phyloP scores from a whole-genome alignment of 345 rosid species.

The Citrus inodora region DNA sequence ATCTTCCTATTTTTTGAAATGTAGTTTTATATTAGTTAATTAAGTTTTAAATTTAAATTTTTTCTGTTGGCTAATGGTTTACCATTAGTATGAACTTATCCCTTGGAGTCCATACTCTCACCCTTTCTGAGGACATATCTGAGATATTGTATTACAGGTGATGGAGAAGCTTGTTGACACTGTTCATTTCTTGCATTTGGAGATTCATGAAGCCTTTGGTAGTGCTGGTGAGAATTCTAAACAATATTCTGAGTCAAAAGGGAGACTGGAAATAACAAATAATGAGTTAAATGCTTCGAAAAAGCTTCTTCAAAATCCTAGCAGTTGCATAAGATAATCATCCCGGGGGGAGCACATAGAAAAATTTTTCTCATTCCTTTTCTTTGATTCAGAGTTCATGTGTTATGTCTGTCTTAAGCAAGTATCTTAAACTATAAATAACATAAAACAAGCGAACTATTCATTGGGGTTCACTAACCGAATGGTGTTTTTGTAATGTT shows the following conservation, averaged over 20 bases:
- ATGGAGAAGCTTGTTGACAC: slow-evolving; percentile 96
- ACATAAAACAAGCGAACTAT: neutral
- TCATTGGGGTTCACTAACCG: neutral
- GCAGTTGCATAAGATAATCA: neutral
- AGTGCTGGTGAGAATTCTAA: slow-evolving; percentile 57
- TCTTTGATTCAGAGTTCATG: neutral
- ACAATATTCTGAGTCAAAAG: neutral
- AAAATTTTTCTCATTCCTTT: neutral
- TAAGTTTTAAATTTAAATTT: neutral
- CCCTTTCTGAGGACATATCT: neutral
- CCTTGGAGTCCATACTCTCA: neutral
- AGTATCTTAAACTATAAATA: neutral
- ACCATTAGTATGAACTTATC: neutral
- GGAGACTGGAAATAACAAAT: too few relatives aligned
- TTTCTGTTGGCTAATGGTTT: neutral
- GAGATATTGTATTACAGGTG: slow-evolving; percentile 46
- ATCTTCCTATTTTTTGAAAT: neutral
- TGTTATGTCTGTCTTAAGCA: neutral
- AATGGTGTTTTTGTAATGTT: slow-evolving; percentile 2
- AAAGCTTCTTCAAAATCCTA: neutral
- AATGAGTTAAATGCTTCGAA: neutral
- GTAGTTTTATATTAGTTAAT: neutral
- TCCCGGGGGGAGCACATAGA: too few relatives aligned
- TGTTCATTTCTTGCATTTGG: slow-evolving; percentile 91
- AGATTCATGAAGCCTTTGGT: slow-evolving; percentile 88